Evolutionary conservation across 306 rosid species (phyloP).

Genomic region (Lathyrus tuberosus): DNA sequence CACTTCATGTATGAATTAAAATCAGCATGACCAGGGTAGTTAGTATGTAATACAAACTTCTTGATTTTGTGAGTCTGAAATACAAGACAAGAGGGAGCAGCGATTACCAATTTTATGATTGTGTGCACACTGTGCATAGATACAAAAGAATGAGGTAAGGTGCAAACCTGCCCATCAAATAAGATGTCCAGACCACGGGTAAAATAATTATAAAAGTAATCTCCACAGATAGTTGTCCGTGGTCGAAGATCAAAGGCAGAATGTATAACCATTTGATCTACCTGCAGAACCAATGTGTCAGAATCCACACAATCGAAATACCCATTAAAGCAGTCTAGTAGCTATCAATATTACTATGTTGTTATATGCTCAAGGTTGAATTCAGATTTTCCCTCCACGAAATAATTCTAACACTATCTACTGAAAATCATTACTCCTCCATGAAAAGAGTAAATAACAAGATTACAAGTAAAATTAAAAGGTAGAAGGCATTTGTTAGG

Average conservation of each 20-base stretch:
- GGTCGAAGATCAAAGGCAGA: conserved; percentile 92
- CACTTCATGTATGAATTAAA: conserved; percentile 95
- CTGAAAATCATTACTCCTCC: conserved; percentile 9
- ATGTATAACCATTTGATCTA: conserved; percentile 99
- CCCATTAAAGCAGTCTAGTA: conserved; percentile 22
- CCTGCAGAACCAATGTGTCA: conserved; percentile 53
- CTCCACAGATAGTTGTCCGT: conserved; percentile 90
- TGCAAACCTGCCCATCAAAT: conserved; percentile 89
- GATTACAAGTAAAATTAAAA: conserved; percentile 13
- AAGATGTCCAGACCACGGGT: conserved; percentile 94
- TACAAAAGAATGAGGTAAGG: conserved; percentile 23
- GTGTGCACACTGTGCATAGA: background rate
- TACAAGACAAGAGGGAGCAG: conserved; percentile 34
- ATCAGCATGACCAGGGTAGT: conserved; percentile 97
- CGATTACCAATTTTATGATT: conserved; percentile 12
- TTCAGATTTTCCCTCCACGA: conserved; percentile 16
- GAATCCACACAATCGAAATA: conserved; percentile 24
- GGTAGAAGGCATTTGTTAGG: background rate
- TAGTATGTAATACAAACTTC: conserved; percentile 96
- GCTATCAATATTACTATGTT: background rate
- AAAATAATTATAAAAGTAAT: conserved; percentile 94
- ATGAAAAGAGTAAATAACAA: conserved; percentile 20
- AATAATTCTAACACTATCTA: conserved; percentile 2
- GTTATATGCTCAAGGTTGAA: conserved; percentile 19
- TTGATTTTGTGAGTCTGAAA: conserved; percentile 93